Conservation (phyloP, 2,329 filamentous ascomycete species). For the Alternaria ventricosa region DNA sequence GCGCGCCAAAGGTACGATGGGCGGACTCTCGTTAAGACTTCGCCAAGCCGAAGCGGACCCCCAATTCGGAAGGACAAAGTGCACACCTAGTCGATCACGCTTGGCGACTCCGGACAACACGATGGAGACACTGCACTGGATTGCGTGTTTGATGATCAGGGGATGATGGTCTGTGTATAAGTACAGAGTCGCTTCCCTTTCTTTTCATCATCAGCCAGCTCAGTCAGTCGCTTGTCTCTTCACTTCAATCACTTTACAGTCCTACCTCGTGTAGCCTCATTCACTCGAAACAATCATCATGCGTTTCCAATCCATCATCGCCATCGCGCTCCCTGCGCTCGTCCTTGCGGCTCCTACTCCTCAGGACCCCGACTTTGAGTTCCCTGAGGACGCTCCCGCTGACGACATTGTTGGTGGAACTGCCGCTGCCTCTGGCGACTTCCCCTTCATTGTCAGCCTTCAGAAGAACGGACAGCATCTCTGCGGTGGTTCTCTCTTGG, state of each 20-base stretch:
- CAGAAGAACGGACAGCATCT: slow-evolving; percentile 28
- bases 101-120: slow-evolving; percentile 7
- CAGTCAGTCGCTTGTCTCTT: slow-evolving; percentile 22
- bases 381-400: slow-evolving; percentile 7
- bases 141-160: neutral
- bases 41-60: slow-evolving; percentile 8
- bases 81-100: slow-evolving; percentile 9
- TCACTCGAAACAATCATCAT: slow-evolving; percentile 19
- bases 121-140: slow-evolving; percentile 8
- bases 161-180: slow-evolving; percentile 11
- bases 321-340: slow-evolving; percentile 30
- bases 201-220: slow-evolving; percentile 5
- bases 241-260: slow-evolving; percentile 7
- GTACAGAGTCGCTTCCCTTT: slow-evolving; percentile 4
- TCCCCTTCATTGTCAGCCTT: slow-evolving; percentile 38
- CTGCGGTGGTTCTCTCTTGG: slow-evolving; percentile 38
- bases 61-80: slow-evolving; percentile 14
- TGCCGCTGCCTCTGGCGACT: slow-evolving; percentile 31
- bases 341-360: slow-evolving; percentile 29
- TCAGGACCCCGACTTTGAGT: slow-evolving; percentile 20
- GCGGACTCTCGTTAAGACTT: slow-evolving; percentile 12
- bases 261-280: slow-evolving; percentile 5
- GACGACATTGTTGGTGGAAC: slow-evolving; percentile 35
- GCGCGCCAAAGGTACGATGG: neutral
- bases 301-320: slow-evolving; percentile 30